Base-by-base conservation (phyloP, 2,329 filamentous ascomycete species). In the Amylocarpus encephaloides region DNA sequence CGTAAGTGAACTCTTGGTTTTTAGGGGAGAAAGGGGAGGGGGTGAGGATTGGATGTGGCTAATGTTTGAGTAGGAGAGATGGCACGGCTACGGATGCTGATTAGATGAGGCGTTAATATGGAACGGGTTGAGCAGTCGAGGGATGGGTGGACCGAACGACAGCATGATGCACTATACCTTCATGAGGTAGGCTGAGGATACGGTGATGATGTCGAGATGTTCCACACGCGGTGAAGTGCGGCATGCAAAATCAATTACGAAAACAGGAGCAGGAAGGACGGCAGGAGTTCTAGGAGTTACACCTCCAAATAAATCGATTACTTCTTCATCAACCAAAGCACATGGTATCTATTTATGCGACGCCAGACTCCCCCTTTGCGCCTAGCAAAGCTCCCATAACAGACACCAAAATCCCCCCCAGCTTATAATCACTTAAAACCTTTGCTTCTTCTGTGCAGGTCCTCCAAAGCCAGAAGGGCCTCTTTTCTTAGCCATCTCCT, bases 401-500 rank as follows among this genome's bases (percentile, higher is more conserved):
- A 16, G 7, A 26, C 22, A 7, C 34, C 44, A 40, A 16, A 29
- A 46, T 34, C 11, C 43, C 43, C 6, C 35, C 10, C 7, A 10
- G 22, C 36, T 39, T 36, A 13, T 13, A 30, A 11, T 40, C 32
- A 41, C 13, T 45, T 54, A 64, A 55, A 71, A 54, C 55, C 71
- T 73, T 51, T 72, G 77, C 60, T 76, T 79, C 69, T 83, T 83
- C 43, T 82, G 81, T 43, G 69, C 68, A 1, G 72, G 68, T 42
- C 73, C 73, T 15, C 69, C 70, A 46, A 73, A 72, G 0, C 75
- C 74, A 1, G 67, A 67, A 3, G 64, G 64, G 9, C 73, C 76
- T 43, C 79, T 72, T 32, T 74, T 68, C 49, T 83, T 74, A 60
- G 89, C 85, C 68, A 88, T 76, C 64, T 91, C 86, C 60, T 87